Percentiles rank a stretch among this genome's conserved stretches.
Conservation (phyloP, 805 yeast genomes). For the Helenozyma rhizophorensis region DNA sequence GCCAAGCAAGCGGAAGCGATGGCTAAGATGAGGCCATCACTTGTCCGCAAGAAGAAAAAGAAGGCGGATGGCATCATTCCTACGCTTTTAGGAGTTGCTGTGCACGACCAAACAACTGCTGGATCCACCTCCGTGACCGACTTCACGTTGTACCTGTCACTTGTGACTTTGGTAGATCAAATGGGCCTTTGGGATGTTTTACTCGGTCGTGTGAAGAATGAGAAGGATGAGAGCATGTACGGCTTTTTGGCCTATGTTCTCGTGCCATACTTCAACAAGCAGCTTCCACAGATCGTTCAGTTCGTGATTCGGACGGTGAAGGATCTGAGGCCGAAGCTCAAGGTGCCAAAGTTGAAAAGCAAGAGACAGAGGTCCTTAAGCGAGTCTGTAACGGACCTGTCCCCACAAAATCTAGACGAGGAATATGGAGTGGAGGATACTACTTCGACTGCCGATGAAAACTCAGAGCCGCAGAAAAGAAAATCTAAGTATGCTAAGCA, state of each 20-base stretch:
- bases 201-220: constrained; percentile 25
- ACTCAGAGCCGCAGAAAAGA: neutral
- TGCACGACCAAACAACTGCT: constrained; percentile 11
- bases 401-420: neutral
- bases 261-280: constrained; percentile 49
- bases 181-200: constrained; percentile 52
- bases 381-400: too few relatives aligned
- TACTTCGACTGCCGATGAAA: too few relatives aligned
- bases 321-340: constrained; percentile 29
- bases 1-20: constrained; percentile 28
- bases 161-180: constrained; percentile 48
- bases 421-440: too few relatives aligned
- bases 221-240: constrained; percentile 35
- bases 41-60: constrained; percentile 18
- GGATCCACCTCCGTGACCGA: constrained; percentile 21
- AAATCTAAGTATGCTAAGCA: constrained; percentile 14
- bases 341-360: constrained; percentile 25
- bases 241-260: constrained; percentile 51
- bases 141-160: constrained; percentile 16
- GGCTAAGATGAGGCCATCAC: constrained; percentile 16
- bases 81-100: constrained; percentile 41
- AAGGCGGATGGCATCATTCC: constrained; percentile 30
- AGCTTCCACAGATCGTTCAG: constrained; percentile 43
- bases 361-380: neutral
- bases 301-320: constrained; percentile 46